phyloP scores from a whole-genome alignment of 805 yeast species.

The Starmerella vitae region DNA sequence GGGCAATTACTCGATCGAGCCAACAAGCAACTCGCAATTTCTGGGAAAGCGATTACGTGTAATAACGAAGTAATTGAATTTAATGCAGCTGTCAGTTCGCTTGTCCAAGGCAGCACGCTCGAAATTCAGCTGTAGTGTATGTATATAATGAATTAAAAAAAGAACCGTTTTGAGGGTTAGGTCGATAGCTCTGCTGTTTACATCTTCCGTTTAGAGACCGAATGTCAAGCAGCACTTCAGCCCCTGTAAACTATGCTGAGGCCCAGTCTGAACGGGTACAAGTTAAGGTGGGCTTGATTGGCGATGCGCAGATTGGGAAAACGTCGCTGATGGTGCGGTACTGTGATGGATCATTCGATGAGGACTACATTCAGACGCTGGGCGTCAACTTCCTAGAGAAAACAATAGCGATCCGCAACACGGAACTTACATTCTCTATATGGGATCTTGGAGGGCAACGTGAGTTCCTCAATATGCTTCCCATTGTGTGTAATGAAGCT shows the following conservation, averaged over 20 bases:
- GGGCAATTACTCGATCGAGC: constrained; percentile 24
- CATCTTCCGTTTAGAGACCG: neutral
- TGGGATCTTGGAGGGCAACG: constrained; percentile 97
- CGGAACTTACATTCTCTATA: constrained; percentile 77
- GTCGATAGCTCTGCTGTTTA: too few relatives aligned
- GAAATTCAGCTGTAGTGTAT: neutral
- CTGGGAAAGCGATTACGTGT: neutral
- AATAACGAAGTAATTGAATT: neutral
- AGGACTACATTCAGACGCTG: constrained; percentile 80
- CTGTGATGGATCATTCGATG: constrained; percentile 88
- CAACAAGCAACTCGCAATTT: constrained; percentile 18
- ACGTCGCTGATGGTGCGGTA: constrained; percentile 93
- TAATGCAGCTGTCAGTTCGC: neutral
- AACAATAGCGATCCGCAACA: constrained; percentile 65
- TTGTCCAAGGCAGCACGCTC: neutral
- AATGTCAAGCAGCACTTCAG: constrained; percentile 4
- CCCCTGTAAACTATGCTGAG: constrained; percentile 17
- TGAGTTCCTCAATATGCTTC: constrained; percentile 90
- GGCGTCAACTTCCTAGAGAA: constrained; percentile 95
- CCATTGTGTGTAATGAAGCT: constrained; percentile 82
- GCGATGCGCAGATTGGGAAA: constrained; percentile 93
- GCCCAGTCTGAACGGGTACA: constrained; percentile 24
- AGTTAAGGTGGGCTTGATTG: constrained; percentile 79
- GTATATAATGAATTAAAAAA: too few relatives aligned
- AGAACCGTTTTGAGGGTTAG: too few relatives aligned